Evolutionary conservation across 192 early-diverging fungal genomes (phyloP), one percentile per base, ranked within the genome.

Genomic region (Linnemannia elongata): DNA sequence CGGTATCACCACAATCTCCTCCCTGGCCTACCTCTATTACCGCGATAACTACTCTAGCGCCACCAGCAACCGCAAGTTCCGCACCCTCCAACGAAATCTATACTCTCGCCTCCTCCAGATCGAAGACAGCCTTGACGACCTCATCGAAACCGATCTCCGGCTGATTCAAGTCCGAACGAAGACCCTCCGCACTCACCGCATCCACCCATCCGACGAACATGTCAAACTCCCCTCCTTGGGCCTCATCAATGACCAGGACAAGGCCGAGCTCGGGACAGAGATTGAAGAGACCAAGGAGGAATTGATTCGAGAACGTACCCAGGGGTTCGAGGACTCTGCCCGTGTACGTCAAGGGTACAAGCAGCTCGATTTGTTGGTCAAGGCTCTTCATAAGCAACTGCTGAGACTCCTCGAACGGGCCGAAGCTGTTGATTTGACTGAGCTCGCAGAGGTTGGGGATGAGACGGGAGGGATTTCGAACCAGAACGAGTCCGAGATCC

Each of bases 261-360:
- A 80, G 12, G 45, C 39, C 6, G 60, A 73, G 8, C 15, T 81
- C 3, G 78, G 74, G 30, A 42, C 52, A 4, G 82, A 85, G 18
- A 36, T 77, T 13, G 68, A 80, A 52, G 84, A 86, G 45, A 80
- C 79, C 12, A 66, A 77, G n/a, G 79, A 86, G 35, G 84, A 86
- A n/a, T 47, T 86, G 57, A 74, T 86, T 20, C 78, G 60, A 13
- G 84, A 86, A 47, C 84, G 75, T 24, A 69, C 69, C 13, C 69
- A 74, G 17, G 84, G 79, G 8, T 81, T 77, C 33, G 75, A 81
- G 18, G 75, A 86, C 36, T 72, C 38, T 10, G 70, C 42, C 57
- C 66, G 74, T 15, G 84, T 80, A 20, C 84, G 84, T 33, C 63
- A 77, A n/a, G 79, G 57, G 9, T 80, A 86, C 39, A 80, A 74